Evolutionary conservation across 164 flowering plant genomes (phyloP).

Genomic region (Vitis rupestris): DNA sequence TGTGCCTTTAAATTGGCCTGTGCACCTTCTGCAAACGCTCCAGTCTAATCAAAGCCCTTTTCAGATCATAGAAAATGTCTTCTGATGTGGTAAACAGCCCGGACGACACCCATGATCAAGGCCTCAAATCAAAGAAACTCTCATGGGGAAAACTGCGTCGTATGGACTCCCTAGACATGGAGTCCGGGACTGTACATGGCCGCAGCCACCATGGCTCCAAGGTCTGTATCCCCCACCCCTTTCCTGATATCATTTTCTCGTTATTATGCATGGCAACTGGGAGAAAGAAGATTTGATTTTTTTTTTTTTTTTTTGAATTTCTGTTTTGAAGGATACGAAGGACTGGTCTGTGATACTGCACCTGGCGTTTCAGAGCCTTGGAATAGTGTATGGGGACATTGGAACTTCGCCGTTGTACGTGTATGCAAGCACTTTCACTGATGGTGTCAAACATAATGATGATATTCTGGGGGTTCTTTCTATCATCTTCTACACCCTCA

Average conservation of each 20-base stretch:
- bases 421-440: constrained; percentile 27
- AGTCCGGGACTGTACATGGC: constrained; percentile 26
- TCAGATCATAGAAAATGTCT: no score
- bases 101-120: no score
- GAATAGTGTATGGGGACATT: constrained; percentile 38
- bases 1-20: no score
- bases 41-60: no score
- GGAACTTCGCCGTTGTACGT: constrained; percentile 39
- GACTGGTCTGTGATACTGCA: constrained; percentile 50
- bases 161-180: constrained; percentile 41
- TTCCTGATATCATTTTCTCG: neutral
- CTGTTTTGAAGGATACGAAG: neutral
- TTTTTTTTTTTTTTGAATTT: neutral
- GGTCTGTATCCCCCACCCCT: neutral
- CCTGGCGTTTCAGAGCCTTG: constrained; percentile 3
- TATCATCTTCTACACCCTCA: constrained; percentile 30
- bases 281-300: no score
- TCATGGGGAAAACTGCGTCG: constrained; percentile 28
- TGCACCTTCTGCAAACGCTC: no score
- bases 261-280: no score
- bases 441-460: constrained; percentile 7
- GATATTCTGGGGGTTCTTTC: constrained; percentile 34
- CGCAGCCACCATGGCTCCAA: constrained; percentile 20
- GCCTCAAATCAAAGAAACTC: constrained; percentile 11
- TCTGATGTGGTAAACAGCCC: no score